phyloP scores from a whole-genome alignment of 2,329 filamentous ascomycete species.

The Whalleya microplaca region DNA sequence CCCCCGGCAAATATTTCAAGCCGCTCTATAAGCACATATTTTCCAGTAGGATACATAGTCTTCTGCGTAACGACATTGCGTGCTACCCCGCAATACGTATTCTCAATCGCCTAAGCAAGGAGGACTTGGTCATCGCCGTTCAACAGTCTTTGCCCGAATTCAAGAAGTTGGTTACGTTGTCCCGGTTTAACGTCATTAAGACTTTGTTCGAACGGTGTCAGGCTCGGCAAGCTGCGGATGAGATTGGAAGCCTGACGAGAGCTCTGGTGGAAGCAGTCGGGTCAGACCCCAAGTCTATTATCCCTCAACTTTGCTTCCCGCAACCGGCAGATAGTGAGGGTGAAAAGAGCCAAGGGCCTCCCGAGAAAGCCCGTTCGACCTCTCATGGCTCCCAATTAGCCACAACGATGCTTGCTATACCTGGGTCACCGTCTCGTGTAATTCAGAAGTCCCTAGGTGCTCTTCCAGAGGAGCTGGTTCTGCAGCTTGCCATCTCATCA shows the following conservation, averaged over 20 bases:
- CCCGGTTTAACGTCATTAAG: slow-evolving; percentile 78
- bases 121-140: slow-evolving; percentile 77
- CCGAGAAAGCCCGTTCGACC: slow-evolving; percentile 60
- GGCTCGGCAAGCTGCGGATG: slow-evolving; percentile 63
- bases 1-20: slow-evolving; percentile 90
- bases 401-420: slow-evolving; percentile 75
- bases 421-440: slow-evolving; percentile 69
- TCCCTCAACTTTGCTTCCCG: slow-evolving; percentile 55
- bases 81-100: slow-evolving; percentile 85
- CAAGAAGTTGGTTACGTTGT: slow-evolving; percentile 71
- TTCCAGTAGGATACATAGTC: slow-evolving; percentile 75
- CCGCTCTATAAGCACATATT: slow-evolving; percentile 80
- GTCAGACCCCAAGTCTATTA: slow-evolving; percentile 49
- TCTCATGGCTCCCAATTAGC: slow-evolving; percentile 81
- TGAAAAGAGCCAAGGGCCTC: slow-evolving; percentile 42
- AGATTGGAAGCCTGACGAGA: slow-evolving; percentile 52
- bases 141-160: slow-evolving; percentile 74
- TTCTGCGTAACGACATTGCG: slow-evolving; percentile 88
- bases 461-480: slow-evolving; percentile 57
- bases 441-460: slow-evolving; percentile 74
- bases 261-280: slow-evolving; percentile 54
- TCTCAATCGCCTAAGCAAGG: slow-evolving; percentile 81
- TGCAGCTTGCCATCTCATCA: slow-evolving; percentile 66
- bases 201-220: slow-evolving; percentile 82
- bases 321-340: slow-evolving; percentile 37